Conservation (phyloP, 495 filamentous ascomycete genomes). For the Penicillium angulare region DNA sequence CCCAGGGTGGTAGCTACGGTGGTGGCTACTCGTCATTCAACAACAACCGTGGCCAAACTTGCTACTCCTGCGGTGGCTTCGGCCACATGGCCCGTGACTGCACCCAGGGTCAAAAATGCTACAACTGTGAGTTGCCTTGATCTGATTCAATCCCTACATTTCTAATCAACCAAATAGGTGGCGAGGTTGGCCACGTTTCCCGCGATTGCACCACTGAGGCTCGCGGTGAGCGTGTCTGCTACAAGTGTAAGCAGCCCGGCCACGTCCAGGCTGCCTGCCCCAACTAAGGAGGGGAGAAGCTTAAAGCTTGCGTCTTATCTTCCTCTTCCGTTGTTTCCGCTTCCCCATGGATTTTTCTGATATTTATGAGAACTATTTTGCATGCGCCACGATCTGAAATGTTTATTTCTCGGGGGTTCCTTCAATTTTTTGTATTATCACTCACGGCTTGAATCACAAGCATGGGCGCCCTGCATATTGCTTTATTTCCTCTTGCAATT, state of each 20-base stretch:
- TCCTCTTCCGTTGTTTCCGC: constrained; percentile 8
- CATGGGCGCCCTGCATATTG: constrained; percentile 21
- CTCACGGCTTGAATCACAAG: constrained; percentile 29
- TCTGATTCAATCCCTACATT: background rate
- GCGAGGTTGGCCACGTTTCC: constrained; percentile 89
- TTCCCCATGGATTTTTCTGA: constrained; percentile 9
- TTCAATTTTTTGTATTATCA: constrained; percentile 25
- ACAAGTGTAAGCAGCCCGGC: constrained; percentile 98
- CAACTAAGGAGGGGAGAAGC: constrained; percentile 53
- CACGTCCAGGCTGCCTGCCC: constrained; percentile 94
- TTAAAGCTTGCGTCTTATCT: constrained; percentile 12
- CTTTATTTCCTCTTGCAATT: constrained; percentile 4
- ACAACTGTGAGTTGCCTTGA: constrained; percentile 72
- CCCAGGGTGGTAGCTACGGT: constrained; percentile 45
- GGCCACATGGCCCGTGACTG: constrained; percentile 98
- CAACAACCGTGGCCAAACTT: constrained; percentile 68
- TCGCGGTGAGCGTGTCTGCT: constrained; percentile 90
- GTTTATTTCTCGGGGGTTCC: constrained; percentile 20
- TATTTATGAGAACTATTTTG: constrained; percentile 11
- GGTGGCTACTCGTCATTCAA: constrained; percentile 44
- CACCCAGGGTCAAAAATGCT: constrained; percentile 98
- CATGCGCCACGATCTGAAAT: constrained; percentile 27
- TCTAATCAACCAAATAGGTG: constrained; percentile 44
- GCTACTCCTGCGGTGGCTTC: constrained; percentile 95
- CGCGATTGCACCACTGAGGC: constrained; percentile 93